Evolutionary conservation across 1,139 yeast species (phyloP).

Genomic region (Suhomyces anneliseae): DNA sequence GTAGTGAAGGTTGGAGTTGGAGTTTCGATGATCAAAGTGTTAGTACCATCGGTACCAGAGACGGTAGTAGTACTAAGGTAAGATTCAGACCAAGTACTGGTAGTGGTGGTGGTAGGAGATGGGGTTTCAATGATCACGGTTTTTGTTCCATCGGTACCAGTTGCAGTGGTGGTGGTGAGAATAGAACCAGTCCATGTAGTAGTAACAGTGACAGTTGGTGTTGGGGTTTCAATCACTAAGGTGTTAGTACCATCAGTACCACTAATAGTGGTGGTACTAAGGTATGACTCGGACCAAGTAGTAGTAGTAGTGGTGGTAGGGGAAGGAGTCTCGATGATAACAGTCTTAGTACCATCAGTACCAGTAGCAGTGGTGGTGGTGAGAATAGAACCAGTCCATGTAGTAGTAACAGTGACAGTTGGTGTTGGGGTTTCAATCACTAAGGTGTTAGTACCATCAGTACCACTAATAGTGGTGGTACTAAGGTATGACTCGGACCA

Average conservation of each 20-base stretch:
- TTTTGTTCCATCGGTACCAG: slow-evolving; percentile 14
- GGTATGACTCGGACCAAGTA: slow-evolving; percentile 6
- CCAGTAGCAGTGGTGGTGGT: slow-evolving; percentile 6
- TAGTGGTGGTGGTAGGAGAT: slow-evolving; percentile 12
- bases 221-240: slow-evolving; percentile 15
- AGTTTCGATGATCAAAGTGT: slow-evolving; percentile 14
- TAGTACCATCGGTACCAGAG: slow-evolving; percentile 14
- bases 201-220: slow-evolving; percentile 8
- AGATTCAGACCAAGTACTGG: slow-evolving; percentile 8
- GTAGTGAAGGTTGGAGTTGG: slow-evolving; percentile 13
- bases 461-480: slow-evolving; percentile 10
- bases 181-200: background rate
- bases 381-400: slow-evolving; percentile 12
- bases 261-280: slow-evolving; percentile 10
- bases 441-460: slow-evolving; percentile 17
- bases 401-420: slow-evolving; percentile 12
- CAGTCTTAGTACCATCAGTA: slow-evolving; percentile 16
- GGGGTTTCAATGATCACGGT: slow-evolving; percentile 19
- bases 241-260: slow-evolving; percentile 15
- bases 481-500: slow-evolving; percentile 7
- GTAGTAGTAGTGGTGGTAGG: slow-evolving; percentile 13
- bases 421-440: slow-evolving; percentile 20
- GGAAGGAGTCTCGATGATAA: slow-evolving; percentile 19
- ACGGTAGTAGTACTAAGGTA: slow-evolving; percentile 9
- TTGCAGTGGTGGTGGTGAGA: slow-evolving; percentile 5